phyloP scores from a whole-genome alignment of 164 flowering plant species.

The Umbellularia californica region DNA sequence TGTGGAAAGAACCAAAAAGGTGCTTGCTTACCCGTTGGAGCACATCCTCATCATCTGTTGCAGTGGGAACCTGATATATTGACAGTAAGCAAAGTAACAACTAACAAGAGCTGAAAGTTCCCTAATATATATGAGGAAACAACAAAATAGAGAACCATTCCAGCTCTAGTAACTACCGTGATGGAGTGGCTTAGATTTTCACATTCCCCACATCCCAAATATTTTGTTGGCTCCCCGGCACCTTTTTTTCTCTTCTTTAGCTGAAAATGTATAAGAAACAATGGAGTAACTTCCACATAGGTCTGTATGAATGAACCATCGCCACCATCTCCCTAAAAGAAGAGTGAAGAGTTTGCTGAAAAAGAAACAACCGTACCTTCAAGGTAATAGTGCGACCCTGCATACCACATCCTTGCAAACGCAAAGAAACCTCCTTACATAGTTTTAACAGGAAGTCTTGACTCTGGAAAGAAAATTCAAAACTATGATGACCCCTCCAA shows the following conservation, averaged over 20 bases:
- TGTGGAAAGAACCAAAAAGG: slow-evolving; percentile 62
- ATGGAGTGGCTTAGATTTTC: slow-evolving; percentile 86
- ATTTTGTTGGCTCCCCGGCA: slow-evolving; percentile 83
- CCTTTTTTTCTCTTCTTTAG: slow-evolving; percentile 79
- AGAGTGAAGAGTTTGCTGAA: neutral
- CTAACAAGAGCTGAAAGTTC: neutral
- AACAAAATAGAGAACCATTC: neutral
- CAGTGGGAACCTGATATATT: slow-evolving; percentile 65
- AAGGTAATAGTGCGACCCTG: slow-evolving; percentile 80
- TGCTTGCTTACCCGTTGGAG: slow-evolving; percentile 75
- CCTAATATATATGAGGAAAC: neutral
- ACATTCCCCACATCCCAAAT: slow-evolving; percentile 92
- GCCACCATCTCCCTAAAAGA: neutral
- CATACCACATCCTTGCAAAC: slow-evolving; percentile 80
- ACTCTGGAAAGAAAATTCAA: slow-evolving; percentile 38
- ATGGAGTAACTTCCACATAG: neutral
- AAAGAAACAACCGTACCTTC: slow-evolving; percentile 41
- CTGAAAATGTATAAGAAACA: slow-evolving; percentile 29
- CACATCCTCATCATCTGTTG: slow-evolving; percentile 77
- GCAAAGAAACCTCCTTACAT: slow-evolving; percentile 85
- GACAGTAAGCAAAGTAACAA: neutral
- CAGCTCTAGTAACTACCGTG: slow-evolving; percentile 43
- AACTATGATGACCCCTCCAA: neutral
- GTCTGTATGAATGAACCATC: neutral
- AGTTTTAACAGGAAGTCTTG: slow-evolving; percentile 58